Evolutionary conservation across 1,139 yeast genomes (phyloP), one percentile per base, ranked within the genome.

Genomic region (Lodderomyces elongisporus): DNA sequence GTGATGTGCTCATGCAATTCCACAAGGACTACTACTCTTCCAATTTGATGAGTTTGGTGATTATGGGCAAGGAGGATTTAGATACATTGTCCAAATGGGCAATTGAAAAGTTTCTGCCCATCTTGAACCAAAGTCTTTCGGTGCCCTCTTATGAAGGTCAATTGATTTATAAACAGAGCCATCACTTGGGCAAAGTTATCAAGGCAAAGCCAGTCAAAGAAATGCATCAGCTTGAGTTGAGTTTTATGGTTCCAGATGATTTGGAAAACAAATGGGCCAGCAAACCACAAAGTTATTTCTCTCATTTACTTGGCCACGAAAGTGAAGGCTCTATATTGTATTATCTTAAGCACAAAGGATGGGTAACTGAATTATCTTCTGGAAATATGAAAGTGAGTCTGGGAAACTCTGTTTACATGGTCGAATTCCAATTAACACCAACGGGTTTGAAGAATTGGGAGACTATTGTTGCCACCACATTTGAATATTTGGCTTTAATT

Each of bases 281-380:
- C 17, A 77, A 77, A 45, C 95, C 96, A 0, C 69, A 74, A 9
- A 74, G 70, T 34, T 84, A 87, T 54, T 72, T 66, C 45, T 75
- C 91, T 17, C 96, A 89, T 54, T 65, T 91, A 37, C 60, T 91
- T 36, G 97, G 98, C 22, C 97, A 91, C 54, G 97, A 91, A 60
- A 85, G 74, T 35, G 69, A 78, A 34, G 97, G 97, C 1, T 85
- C 96, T 1, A 58, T 91, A 13, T 66, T 85, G 25, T 72, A 79
- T 35, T 71, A 68, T 44, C 70, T 89, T 43, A 89, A 88, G 58
- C 59, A 64, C 27, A 46, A 48, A 40, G 85, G 91, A 8, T 85
- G 91, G 87, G 95, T 88, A 4, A 82, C 76, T 42, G 80, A 75
- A 12, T 68, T 91, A 34, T 75, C 87, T 22, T 79, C 91, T 21